Evolutionary conservation across 352 stramenopile genomes (phyloP).

Genomic region (Pythium folliculosum): DNA sequence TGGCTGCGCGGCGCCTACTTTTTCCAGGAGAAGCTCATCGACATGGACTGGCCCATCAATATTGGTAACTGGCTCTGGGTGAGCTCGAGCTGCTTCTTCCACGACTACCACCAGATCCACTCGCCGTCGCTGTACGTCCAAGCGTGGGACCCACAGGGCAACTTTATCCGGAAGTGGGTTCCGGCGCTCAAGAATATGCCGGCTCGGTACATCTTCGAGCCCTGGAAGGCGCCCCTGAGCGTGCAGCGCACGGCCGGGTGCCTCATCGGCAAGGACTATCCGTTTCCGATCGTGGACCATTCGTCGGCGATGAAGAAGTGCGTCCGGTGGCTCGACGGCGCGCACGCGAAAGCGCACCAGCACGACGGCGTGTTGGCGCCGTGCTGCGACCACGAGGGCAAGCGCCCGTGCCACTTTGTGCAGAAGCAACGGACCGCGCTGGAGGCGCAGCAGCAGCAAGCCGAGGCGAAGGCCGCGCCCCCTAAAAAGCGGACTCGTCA

Average conservation of each 20-base stretch:
- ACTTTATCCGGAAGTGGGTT: slow-evolving; percentile 93
- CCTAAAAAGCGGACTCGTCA: background rate
- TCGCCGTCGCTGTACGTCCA: slow-evolving; percentile 91
- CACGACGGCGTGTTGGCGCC: slow-evolving; percentile 31
- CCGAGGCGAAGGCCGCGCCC: background rate
- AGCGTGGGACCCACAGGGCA: slow-evolving; percentile 91
- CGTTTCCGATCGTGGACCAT: slow-evolving; percentile 94
- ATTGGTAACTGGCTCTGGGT: slow-evolving; percentile 98
- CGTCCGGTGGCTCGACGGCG: slow-evolving; percentile 85
- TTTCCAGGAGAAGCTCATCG: slow-evolving; percentile 93
- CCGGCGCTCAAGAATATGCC: slow-evolving; percentile 90
- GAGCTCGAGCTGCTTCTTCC: slow-evolving; percentile 93
- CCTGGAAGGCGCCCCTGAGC: slow-evolving; percentile 92
- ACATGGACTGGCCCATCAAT: slow-evolving; percentile 97
- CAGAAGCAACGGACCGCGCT: slow-evolving; percentile 10
- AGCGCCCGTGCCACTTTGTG: slow-evolving; percentile 16
- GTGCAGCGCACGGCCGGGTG: slow-evolving; percentile 86
- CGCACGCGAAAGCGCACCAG: slow-evolving; percentile 31
- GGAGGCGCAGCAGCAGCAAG: slow-evolving; percentile 1
- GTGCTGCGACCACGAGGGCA: slow-evolving; percentile 25
- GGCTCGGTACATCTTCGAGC: slow-evolving; percentile 96
- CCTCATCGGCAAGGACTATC: slow-evolving; percentile 94
- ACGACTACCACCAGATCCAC: slow-evolving; percentile 96
- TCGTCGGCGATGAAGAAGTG: slow-evolving; percentile 88
- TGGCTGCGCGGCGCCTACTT: slow-evolving; percentile 91